Evolutionary conservation across 2,329 filamentous ascomycete species (phyloP).

Genomic region (Gaeumannomyces tritici): DNA sequence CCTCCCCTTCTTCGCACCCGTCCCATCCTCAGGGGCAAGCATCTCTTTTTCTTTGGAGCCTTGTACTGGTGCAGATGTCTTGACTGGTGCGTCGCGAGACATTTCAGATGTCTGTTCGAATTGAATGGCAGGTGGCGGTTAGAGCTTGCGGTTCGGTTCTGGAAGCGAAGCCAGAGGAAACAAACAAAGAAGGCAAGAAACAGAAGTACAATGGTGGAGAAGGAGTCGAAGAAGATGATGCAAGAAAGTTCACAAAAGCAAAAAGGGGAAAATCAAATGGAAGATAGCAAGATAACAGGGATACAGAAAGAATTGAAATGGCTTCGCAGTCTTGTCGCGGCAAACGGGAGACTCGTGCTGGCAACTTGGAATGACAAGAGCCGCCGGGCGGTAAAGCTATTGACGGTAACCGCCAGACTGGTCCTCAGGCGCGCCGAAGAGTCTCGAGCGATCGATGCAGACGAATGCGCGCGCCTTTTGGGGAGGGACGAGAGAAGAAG

Average conservation of each 20-base stretch:
- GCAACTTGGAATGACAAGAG: neutral
- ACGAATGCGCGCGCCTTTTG: neutral
- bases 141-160: neutral
- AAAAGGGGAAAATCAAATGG: neutral
- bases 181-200: neutral
- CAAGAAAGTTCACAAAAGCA: neutral
- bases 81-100: slow-evolving; percentile 24
- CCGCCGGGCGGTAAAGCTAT: neutral
- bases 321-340: neutral
- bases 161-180: neutral
- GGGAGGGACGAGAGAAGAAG: neutral
- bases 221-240: neutral
- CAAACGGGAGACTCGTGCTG: neutral
- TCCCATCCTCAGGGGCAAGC: slow-evolving; percentile 29
- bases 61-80: slow-evolving; percentile 22
- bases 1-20: slow-evolving; percentile 37
- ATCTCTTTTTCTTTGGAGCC: slow-evolving; percentile 33
- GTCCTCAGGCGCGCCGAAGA: neutral
- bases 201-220: neutral
- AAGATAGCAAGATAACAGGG: neutral
- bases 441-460: neutral
- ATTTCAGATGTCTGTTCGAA: slow-evolving; percentile 9
- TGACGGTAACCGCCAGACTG: neutral
- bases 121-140: neutral
- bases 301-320: neutral